These are phyloP conservation scores for Macroventuria anomochaeta DNA, from an alignment of 2,329 filamentous ascomycete genomes.

Conservation along the genomic window DNA sequence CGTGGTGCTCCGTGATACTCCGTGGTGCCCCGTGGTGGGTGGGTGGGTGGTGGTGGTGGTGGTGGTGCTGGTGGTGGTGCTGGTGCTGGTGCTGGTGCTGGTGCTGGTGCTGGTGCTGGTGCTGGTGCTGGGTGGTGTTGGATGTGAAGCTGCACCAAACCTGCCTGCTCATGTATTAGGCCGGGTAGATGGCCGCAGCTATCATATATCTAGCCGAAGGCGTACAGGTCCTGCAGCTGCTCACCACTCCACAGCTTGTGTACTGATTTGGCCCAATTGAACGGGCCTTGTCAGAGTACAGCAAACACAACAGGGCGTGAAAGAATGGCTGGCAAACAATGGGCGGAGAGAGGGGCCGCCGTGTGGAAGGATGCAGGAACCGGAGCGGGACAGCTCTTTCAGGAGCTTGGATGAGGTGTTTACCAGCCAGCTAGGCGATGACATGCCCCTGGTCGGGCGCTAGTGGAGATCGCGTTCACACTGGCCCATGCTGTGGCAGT, in stretches of 20 bases:
- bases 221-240: constrained; percentile 14
- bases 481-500: constrained; percentile 1
- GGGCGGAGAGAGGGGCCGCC: background rate
- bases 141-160: constrained; percentile 23
- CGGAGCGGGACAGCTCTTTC: constrained; percentile 8
- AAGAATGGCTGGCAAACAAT: constrained; percentile 9
- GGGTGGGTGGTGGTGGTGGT: no score
- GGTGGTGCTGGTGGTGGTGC: no score
- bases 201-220: constrained; percentile 5
- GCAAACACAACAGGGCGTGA: constrained; percentile 1
- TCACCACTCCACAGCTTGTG: constrained; percentile 1
- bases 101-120: no score
- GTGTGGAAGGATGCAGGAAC: background rate
- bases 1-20: no score
- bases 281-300: background rate
- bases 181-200: constrained; percentile 7
- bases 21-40: no score
- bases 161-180: constrained; percentile 23
- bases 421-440: constrained; percentile 4
- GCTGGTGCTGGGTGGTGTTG: no score
- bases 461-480: constrained; percentile 7
- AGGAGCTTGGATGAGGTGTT: constrained; percentile 14
- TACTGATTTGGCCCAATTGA: background rate
- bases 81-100: no score
- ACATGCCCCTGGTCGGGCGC: constrained; percentile 1